These are phyloP conservation scores for Anisodus acutangulus DNA, from an alignment of 257 asterid genomes.

Conservation along the genomic window DNA sequence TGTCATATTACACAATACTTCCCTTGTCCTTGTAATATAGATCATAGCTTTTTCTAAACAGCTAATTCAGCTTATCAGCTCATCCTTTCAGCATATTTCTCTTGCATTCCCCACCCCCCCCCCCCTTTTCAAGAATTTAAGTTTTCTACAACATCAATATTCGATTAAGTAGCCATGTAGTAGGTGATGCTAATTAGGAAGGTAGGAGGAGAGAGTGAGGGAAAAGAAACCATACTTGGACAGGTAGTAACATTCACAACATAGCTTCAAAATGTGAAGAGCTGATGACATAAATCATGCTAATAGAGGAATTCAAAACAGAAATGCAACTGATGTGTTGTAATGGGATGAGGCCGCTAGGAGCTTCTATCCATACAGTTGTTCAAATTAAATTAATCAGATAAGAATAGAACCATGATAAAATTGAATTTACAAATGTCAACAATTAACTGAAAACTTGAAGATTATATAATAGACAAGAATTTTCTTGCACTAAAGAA, in stretches of 20 bases:
- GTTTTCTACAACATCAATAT: background rate
- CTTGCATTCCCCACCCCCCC: background rate
- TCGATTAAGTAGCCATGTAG: background rate
- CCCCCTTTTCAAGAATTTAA: background rate
- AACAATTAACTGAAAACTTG: constrained; percentile 8
- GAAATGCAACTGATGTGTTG: background rate
- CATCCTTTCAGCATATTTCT: background rate
- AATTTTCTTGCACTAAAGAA: background rate
- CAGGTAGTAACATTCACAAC: background rate
- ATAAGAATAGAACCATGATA: background rate
- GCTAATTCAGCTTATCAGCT: background rate
- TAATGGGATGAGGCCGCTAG: background rate
- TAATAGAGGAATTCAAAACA: background rate
- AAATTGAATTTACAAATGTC: background rate
- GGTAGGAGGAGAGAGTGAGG: background rate
- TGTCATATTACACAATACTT: background rate
- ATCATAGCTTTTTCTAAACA: background rate
- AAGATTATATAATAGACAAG: background rate
- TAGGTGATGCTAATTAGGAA: background rate
- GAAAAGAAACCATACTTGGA: background rate
- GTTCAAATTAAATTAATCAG: background rate
- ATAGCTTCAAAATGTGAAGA: background rate
- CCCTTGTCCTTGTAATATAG: background rate
- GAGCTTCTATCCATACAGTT: background rate
- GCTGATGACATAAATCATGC: background rate